Evolutionary conservation across 306 rosid species (phyloP).

Genomic region (Trifolium repens): DNA sequence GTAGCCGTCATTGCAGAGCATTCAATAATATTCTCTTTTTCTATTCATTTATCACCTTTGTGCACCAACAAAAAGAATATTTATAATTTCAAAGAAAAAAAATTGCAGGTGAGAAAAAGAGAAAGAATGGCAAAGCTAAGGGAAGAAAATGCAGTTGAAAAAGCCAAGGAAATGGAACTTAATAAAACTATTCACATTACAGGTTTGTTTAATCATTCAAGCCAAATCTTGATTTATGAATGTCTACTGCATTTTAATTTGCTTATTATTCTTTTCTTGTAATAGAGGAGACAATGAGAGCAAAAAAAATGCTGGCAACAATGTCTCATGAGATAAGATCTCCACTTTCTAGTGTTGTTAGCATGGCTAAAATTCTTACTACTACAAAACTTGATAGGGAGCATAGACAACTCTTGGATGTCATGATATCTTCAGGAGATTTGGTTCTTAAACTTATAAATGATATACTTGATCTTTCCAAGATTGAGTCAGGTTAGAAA

Average conservation of each 20-base stretch:
- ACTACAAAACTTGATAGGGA: slow-evolving; percentile 88
- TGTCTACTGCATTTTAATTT: neutral
- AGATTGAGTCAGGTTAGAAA: slow-evolving; percentile 90
- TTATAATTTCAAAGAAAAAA: slow-evolving; percentile 31
- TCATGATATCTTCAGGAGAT: slow-evolving; percentile 96
- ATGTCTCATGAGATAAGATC: slow-evolving; percentile 99
- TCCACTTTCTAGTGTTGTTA: slow-evolving; percentile 88
- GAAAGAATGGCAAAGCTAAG: slow-evolving; percentile 88
- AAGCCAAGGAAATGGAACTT: slow-evolving; percentile 91
- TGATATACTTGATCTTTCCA: slow-evolving; percentile 95
- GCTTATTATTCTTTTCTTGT: slow-evolving; percentile 26
- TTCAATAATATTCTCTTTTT: too few relatives aligned
- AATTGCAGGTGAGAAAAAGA: slow-evolving; percentile 80
- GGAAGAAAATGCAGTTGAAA: slow-evolving; percentile 92
- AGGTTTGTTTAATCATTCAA: slow-evolving; percentile 63
- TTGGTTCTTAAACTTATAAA: slow-evolving; percentile 95
- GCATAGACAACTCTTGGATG: slow-evolving; percentile 80
- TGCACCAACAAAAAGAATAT: slow-evolving; percentile 1
- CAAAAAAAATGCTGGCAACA: slow-evolving; percentile 97
- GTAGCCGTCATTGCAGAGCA: too few relatives aligned
- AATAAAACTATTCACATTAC: slow-evolving; percentile 94
- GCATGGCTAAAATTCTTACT: slow-evolving; percentile 95
- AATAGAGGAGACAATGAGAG: slow-evolving; percentile 93
- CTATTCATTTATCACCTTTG: too few relatives aligned
- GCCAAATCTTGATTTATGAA: slow-evolving; percentile 32